Percentiles rank a stretch among this genome's conserved stretches.
Conservation (phyloP, 129 eudicot genomes). For the Ambrosia trifida region DNA sequence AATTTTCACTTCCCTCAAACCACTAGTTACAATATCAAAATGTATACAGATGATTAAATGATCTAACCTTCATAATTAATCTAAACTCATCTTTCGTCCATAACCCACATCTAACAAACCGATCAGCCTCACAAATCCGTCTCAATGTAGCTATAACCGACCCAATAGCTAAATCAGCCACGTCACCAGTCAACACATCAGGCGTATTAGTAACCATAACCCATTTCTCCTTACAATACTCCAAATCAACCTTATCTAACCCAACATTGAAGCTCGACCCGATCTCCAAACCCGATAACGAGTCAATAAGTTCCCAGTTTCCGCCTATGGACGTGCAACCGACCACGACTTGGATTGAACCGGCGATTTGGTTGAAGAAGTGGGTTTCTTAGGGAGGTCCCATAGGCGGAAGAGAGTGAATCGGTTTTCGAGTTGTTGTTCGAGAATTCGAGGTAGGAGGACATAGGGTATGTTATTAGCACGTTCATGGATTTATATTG, state of each 20-base stretch:
- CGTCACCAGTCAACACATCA: too few relatives aligned
- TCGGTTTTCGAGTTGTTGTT: conserved; percentile 50
- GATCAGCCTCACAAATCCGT: too few relatives aligned
- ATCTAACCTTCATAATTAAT: too few relatives aligned
- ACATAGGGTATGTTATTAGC: conserved; percentile 50
- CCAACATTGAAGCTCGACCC: conserved; percentile 63
- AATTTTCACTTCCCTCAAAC: too few relatives aligned
- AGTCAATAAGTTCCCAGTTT: conserved; percentile 48
- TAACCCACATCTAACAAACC: too few relatives aligned
- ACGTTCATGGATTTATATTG: conserved; percentile 55
- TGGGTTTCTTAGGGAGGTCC: conserved; percentile 32
- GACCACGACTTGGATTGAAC: conserved; percentile 52
- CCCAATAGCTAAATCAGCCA: too few relatives aligned
- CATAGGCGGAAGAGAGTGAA: conserved; percentile 56
- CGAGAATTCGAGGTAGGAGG: conserved; percentile 56
- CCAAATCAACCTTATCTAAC: background rate
- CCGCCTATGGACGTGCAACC: conserved; percentile 45
- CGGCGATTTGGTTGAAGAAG: conserved; percentile 36
- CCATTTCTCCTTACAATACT: too few relatives aligned
- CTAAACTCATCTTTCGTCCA: too few relatives aligned
- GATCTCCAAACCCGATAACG: conserved; percentile 55
- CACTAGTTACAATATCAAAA: too few relatives aligned
- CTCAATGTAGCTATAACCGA: too few relatives aligned
- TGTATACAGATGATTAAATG: too few relatives aligned
- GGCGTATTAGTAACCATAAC: too few relatives aligned